Evolutionary conservation across 2,329 filamentous ascomycete genomes (phyloP).

Genomic region (Diaporthe velutina): DNA sequence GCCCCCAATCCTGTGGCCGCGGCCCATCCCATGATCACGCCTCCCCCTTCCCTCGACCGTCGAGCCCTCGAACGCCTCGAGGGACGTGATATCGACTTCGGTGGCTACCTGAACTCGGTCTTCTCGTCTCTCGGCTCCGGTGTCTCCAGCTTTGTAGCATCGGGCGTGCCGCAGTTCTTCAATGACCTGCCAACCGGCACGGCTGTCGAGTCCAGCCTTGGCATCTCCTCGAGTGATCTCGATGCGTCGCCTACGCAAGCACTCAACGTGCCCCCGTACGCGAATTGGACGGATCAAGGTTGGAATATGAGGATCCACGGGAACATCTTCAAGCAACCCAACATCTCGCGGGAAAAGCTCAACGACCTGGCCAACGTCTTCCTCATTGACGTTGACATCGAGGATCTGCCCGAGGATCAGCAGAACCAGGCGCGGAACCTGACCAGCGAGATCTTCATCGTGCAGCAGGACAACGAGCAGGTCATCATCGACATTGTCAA

Average conservation of each 20-base stretch:
- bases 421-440: constrained; percentile 79
- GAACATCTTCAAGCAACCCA: constrained; percentile 85
- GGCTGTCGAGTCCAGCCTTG: constrained; percentile 71
- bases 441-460: constrained; percentile 79
- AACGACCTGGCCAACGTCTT: constrained; percentile 79
- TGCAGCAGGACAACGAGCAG: constrained; percentile 76
- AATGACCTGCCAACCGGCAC: constrained; percentile 74
- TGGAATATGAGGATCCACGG: constrained; percentile 85
- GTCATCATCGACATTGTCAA: constrained; percentile 72
- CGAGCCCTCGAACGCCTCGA: constrained; percentile 49
- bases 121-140: constrained; percentile 65
- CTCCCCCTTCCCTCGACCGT: constrained; percentile 44
- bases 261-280: constrained; percentile 78
- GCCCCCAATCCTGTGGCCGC: constrained; percentile 32
- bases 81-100: constrained; percentile 51
- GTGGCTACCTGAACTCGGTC: constrained; percentile 64
- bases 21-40: constrained; percentile 46
- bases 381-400: constrained; percentile 73
- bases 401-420: constrained; percentile 68
- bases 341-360: constrained; percentile 73
- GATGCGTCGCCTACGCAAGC: constrained; percentile 76
- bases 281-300: constrained; percentile 82
- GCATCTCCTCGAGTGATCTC: constrained; percentile 69
- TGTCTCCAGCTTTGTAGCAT: constrained; percentile 71
- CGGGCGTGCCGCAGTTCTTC: constrained; percentile 77